phyloP scores from a whole-genome alignment of 2,329 filamentous ascomycete species.

The Nemania sp. region DNA sequence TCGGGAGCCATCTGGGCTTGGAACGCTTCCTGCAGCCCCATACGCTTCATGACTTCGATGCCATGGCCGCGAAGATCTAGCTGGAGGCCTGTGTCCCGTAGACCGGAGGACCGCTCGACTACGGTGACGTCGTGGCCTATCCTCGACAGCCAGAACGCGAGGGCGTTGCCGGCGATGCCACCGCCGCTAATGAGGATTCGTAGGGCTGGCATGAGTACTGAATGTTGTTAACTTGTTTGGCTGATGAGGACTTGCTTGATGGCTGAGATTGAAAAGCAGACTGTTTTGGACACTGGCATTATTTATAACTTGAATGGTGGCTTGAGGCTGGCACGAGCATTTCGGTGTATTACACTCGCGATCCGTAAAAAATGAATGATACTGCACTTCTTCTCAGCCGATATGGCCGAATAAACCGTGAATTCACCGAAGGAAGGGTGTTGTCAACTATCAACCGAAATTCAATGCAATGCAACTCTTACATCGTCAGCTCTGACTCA shows the following conservation, averaged over 20 bases:
- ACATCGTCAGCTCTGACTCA: background rate
- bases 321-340: background rate
- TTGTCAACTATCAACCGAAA: background rate
- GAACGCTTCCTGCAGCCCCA: conserved; percentile 55
- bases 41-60: conserved; percentile 54
- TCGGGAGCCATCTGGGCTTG: conserved; percentile 50
- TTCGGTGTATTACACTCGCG: conserved; percentile 7
- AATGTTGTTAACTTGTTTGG: background rate
- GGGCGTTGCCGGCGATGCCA: conserved; percentile 46
- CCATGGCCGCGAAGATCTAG: conserved; percentile 59
- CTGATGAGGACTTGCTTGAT: background rate
- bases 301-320: conserved; percentile 2
- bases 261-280: background rate
- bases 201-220: conserved; percentile 29
- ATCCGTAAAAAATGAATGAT: background rate
- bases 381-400: conserved; percentile 2
- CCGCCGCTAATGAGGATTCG: conserved; percentile 45
- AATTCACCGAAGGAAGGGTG: conserved; percentile 19
- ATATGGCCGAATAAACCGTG: conserved; percentile 18
- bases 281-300: background rate
- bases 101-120: conserved; percentile 45
- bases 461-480: background rate
- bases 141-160: conserved; percentile 55
- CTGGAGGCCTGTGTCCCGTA: conserved; percentile 55
- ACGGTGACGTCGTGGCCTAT: conserved; percentile 47